Evolutionary conservation across 495 filamentous ascomycete genomes (phyloP), one percentile per base, ranked within the genome.

Genomic region (Tuber melanosporum): DNA sequence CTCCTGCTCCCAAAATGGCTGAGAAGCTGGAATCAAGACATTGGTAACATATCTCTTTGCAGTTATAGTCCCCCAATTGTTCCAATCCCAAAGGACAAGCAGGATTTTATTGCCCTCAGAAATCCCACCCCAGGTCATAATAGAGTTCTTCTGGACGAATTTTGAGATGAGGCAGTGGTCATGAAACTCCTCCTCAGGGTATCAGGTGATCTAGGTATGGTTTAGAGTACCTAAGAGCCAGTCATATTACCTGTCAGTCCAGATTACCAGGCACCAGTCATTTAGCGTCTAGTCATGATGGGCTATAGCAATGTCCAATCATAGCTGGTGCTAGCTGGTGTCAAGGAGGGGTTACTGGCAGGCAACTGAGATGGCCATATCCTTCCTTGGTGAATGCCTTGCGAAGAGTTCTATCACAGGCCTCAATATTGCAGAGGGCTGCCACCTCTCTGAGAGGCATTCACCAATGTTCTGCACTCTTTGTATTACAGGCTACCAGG

Each of bases 171-270:
- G n/a, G n/a, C n/a, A n/a, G n/a, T n/a, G n/a, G n/a, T n/a, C n/a
- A n/a, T n/a, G n/a, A n/a, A n/a, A n/a, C n/a, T n/a, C n/a, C n/a
- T n/a, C n/a, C n/a, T n/a, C n/a, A n/a, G n/a, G n/a, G n/a, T n/a
- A n/a, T n/a, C n/a, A n/a, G n/a, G n/a, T n/a, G n/a, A n/a, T n/a
- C n/a, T n/a, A n/a, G n/a, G n/a, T n/a, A n/a, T n/a, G n/a, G n/a
- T n/a, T n/a, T 43, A 43, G 42, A 43, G 32, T 26, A 8, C 46
- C 75, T 22, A 26, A 46, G 7, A 80, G 26, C 70, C 52, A 71
- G 2, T 75, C 46, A 71, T 78, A 78, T 8, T 39, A 70, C 32
- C 77, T 46, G 52, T 75, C 70, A 0, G 76, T 75, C 78, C 73
- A 80, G 20, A 78, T 26, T 0, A 75, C 44, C 4, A 14, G 2